Evolutionary conservation across 768 basidiomycete genomes (phyloP).

Genomic region (Naganishia kalamii): DNA sequence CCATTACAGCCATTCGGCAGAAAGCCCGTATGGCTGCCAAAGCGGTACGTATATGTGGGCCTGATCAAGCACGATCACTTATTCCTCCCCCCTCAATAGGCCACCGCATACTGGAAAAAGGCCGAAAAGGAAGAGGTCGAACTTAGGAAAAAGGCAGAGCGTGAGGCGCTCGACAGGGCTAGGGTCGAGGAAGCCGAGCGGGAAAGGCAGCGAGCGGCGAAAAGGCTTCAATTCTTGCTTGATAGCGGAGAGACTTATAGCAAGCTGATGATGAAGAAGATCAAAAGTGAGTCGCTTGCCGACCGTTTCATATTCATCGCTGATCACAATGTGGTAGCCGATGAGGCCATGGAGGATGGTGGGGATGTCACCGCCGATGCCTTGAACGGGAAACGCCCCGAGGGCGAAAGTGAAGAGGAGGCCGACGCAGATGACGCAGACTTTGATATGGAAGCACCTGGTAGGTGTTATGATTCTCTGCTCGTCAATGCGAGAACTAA

Average conservation of each 20-base stretch:
- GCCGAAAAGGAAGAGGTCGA: slow-evolving; percentile 96
- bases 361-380: slow-evolving; percentile 5
- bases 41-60: slow-evolving; percentile 30
- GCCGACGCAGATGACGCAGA: slow-evolving; percentile 5
- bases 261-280: slow-evolving; percentile 96
- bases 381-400: neutral
- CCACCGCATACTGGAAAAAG: slow-evolving; percentile 95
- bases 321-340: slow-evolving; percentile 7
- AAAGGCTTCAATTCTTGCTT: slow-evolving; percentile 96
- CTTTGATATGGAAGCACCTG: slow-evolving; percentile 2
- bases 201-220: slow-evolving; percentile 84
- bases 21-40: slow-evolving; percentile 32
- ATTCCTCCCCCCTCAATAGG: slow-evolving; percentile 49
- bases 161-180: slow-evolving; percentile 59
- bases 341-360: slow-evolving; percentile 20
- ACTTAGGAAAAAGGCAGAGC: slow-evolving; percentile 84
- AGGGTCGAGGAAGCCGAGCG: slow-evolving; percentile 50
- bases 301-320: neutral
- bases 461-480: neutral
- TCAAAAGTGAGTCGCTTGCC: slow-evolving; percentile 44
- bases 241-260: slow-evolving; percentile 98
- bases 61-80: neutral
- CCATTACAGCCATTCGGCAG: slow-evolving; percentile 32
- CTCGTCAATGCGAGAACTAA: neutral
- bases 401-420: slow-evolving; percentile 8